Conservation (phyloP, 176 grass and related monocot genomes). For the Avena sativa region DNA sequence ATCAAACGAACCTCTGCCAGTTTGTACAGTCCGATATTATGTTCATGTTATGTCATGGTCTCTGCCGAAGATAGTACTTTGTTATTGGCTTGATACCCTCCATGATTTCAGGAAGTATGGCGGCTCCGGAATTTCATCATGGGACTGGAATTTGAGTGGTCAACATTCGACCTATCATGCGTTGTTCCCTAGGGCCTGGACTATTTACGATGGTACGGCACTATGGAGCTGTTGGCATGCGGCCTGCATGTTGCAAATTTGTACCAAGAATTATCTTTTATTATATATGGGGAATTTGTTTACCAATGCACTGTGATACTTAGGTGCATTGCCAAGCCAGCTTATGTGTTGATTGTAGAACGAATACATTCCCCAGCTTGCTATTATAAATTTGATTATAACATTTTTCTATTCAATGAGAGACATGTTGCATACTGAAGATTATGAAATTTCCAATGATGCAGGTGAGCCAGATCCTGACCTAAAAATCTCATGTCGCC, state of each 20-base stretch:
- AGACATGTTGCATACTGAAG: background rate
- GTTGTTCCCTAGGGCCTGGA: constrained; percentile 97
- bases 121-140: constrained; percentile 91
- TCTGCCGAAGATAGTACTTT: background rate
- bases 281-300: constrained; percentile 12
- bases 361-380: background rate
- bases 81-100: constrained; percentile 32
- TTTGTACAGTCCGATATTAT: constrained; percentile 10
- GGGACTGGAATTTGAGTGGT: constrained; percentile 97
- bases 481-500: constrained; percentile 98
- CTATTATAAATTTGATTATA: background rate
- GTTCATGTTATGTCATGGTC: constrained; percentile 11
- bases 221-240: constrained; percentile 21
- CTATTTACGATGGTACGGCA: constrained; percentile 92
- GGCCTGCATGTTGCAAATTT: constrained; percentile 6
- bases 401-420: background rate
- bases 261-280: background rate
- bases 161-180: constrained; percentile 98
- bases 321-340: constrained; percentile 13
- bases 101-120: constrained; percentile 67
- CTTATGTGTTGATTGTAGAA: constrained; percentile 2
- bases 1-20: background rate
- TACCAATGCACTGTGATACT: background rate
- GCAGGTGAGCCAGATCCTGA: constrained; percentile 97
- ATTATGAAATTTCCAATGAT: constrained; percentile 33